Evolutionary conservation across 768 basidiomycete genomes (phyloP), one percentile per base, ranked within the genome.

Genomic region (Saitozyma sp.): DNA sequence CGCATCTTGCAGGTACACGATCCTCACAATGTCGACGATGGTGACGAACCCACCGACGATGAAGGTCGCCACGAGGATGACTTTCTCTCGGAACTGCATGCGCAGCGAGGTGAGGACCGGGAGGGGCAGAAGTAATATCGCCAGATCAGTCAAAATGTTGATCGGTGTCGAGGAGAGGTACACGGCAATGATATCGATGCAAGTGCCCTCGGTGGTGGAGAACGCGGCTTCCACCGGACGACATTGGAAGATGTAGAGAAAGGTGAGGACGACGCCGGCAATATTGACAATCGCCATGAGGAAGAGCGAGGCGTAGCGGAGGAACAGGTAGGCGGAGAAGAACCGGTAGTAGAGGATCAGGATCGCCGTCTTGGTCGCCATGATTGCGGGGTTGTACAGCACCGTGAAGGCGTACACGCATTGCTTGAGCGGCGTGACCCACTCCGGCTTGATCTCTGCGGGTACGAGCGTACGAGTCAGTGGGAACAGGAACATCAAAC

Each of bases 71-170:
- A 78, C 68, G 39, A 78, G 60, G 9, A 71, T 68, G 54, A 70
- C 64, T 62, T 78, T 78, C 58, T 75, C 68, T 19, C 71, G 61
- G 37, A 60, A 62, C 57, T 76, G 73, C 71, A 78, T 75, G 6
- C 75, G 69, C 9, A 78, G 65, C n/a, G 62, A 41, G 7, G 77
- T 78, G 39, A 78, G 69, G 56, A 76, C 74, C 6, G 77, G 77
- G 43, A 78, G 62, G 8, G 77, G 77, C 1, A 76, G 65, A 6
- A 73, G 55, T 14, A 78, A 62, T 54, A 78, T 75, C 3, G 77
- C 73, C 8, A 73, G 64, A 58, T 78, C 77, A 38, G 77, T 78
- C 48, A 78, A 65, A 50, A 78, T 63, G 61, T 73, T 76, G 67
- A 78, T 71, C 3, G 77, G 77, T 20, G 75, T 73, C 10, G 71